phyloP scores from a whole-genome alignment of 352 stramenopile genomes.

The Vaucheria bursata region DNA sequence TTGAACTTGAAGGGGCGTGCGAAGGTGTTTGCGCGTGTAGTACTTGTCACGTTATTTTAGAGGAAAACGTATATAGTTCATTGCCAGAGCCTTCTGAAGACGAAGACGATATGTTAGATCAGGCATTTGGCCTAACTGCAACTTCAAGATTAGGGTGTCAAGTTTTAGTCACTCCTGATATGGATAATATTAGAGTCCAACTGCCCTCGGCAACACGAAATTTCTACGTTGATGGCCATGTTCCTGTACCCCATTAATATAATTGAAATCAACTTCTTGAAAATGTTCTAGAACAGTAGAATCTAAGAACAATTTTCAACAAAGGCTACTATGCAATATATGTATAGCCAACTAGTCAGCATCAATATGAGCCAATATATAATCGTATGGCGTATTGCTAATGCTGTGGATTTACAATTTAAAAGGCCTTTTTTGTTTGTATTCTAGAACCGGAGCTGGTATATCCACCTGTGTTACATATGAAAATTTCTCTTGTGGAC shows the following conservation, averaged over 20 bases:
- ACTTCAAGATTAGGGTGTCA: constrained; percentile 69
- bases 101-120: constrained; percentile 96
- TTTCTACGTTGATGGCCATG: constrained; percentile 98
- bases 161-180: constrained; percentile 74
- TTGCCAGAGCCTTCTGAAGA: constrained; percentile 83
- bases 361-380: too few relatives aligned
- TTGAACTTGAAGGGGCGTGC: constrained; percentile 54
- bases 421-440: too few relatives aligned
- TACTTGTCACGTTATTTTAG: constrained; percentile 95
- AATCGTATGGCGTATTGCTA: too few relatives aligned
- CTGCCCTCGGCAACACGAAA: constrained; percentile 91
- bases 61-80: constrained; percentile 76
- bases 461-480: too few relatives aligned
- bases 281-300: too few relatives aligned
- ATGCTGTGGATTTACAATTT: too few relatives aligned
- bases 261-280: too few relatives aligned
- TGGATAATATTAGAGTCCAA: constrained; percentile 72
- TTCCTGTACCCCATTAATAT: constrained; percentile 88
- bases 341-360: too few relatives aligned
- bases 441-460: too few relatives aligned
- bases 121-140: constrained; percentile 90
- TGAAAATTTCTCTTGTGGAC: too few relatives aligned
- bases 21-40: constrained; percentile 91
- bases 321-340: too few relatives aligned
- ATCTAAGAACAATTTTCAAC: too few relatives aligned